Evolutionary conservation across 805 yeast species (phyloP), one percentile per base, ranked within the genome.

Genomic region (Saccharomycopsis capsularis): DNA sequence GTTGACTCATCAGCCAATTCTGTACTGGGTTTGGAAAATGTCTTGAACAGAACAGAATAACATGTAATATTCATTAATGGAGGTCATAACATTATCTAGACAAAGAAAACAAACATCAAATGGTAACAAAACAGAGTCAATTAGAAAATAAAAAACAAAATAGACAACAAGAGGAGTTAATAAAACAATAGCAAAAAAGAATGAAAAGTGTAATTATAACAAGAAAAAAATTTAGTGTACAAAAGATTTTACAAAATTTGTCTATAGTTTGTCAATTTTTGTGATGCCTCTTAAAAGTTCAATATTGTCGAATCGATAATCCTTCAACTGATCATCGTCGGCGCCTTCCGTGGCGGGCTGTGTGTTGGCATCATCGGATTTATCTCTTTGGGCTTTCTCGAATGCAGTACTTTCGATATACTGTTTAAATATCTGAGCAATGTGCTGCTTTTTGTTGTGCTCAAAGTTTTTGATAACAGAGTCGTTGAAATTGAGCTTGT

Each of bases 271-370:
- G 29, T 61, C 63, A 27, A 61, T 46, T 38, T 59, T 56, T 11
- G 67, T 56, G 19, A 68, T 63, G 40, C 69, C 69, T 41, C 56
- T 63, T 50, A 71, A 57, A 42, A 71, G 55, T 37, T 63, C 62
- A 29, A 62, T 56, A 3, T 67, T 58, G 46, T 64, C 66, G 21
- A 64, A 51, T 38, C 57, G 59, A 48, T 54, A 57, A 3, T 63
- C 64, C 3, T 55, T 51, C 52, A 21, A 50, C 54, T 1, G 53
- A n/a, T 55, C 52, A n/a, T 53, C 50, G 42, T 48, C 50, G 9
- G 38, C 22, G 22, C 13, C 21, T 22, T 24, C 16, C 11, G n/a
- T 46, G 18, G 6, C 7, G 11, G 25, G 36, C 13, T 40, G n/a
- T 4, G 22, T 4, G 15, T 44, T 36, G 6, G 15, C 24, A 5